Percentiles rank a stretch among this genome's conserved stretches.
Conservation (phyloP, 2,329 filamentous ascomycete species). For the Aureobasidium melanogenum region DNA sequence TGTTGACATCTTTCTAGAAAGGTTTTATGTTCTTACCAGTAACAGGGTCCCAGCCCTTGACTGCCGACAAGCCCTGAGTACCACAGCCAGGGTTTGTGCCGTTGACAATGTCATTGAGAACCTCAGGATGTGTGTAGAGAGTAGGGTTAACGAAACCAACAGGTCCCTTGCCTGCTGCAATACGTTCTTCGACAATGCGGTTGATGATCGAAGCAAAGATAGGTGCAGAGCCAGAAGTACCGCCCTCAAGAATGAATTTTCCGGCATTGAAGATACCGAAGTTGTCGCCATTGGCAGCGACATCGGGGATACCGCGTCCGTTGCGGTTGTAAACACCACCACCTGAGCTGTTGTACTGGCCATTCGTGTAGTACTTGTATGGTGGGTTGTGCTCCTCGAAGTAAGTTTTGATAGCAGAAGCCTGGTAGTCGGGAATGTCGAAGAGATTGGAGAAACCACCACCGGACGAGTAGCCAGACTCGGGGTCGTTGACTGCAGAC, state of each 20-base stretch:
- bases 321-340: conserved; percentile 24
- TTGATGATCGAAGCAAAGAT: conserved; percentile 23
- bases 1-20: background rate
- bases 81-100: conserved; percentile 28
- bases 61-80: conserved; percentile 17
- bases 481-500: conserved; percentile 13
- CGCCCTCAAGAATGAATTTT: conserved; percentile 20
- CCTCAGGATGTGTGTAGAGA: conserved; percentile 20
- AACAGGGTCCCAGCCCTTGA: conserved; percentile 19
- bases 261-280: conserved; percentile 25
- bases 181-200: conserved; percentile 21
- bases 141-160: conserved; percentile 27
- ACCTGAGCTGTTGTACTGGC: conserved; percentile 17
- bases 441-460: conserved; percentile 31
- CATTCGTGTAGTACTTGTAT: conserved; percentile 20
- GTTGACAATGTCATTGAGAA: conserved; percentile 20
- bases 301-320: conserved; percentile 25
- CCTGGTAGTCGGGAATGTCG: conserved; percentile 29
- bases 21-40: conserved; percentile 10
- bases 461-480: conserved; percentile 18
- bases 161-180: conserved; percentile 17
- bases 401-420: conserved; percentile 30
- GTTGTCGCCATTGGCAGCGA: conserved; percentile 19
- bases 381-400: conserved; percentile 20
- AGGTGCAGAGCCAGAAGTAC: conserved; percentile 20